phyloP scores from a whole-genome alignment of 495 filamentous ascomycete species.

The Aeminium ludgeri region DNA sequence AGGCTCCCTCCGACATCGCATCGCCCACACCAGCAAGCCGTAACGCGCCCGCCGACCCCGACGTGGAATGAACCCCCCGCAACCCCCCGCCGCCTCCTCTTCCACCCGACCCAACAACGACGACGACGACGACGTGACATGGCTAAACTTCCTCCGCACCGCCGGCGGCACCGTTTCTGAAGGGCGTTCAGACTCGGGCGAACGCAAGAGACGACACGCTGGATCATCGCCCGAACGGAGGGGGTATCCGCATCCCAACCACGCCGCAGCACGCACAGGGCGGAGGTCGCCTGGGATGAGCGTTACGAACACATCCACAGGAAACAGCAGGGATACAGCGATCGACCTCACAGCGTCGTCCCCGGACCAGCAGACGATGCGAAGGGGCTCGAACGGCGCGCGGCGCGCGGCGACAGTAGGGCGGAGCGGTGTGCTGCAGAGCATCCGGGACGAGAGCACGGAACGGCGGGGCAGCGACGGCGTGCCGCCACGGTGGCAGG shows the following conservation, averaged over 20 bases:
- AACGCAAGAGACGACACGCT: slow-evolving; percentile 5
- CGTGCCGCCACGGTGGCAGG: slow-evolving; percentile 63
- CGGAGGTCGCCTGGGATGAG: neutral
- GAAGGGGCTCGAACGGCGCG: too few relatives aligned
- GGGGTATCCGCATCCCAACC: neutral
- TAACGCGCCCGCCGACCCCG: too few relatives aligned
- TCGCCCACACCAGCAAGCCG: too few relatives aligned
- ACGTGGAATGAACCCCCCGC: too few relatives aligned
- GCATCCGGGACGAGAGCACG: neutral
- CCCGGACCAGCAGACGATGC: neutral
- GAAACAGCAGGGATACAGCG: neutral
- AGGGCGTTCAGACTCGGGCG: neutral
- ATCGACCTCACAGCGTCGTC: slow-evolving; percentile 2
- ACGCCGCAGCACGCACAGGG: neutral
- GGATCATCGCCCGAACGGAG: slow-evolving; percentile 2
- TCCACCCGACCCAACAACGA: too few relatives aligned
- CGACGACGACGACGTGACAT: slow-evolving; percentile 8
- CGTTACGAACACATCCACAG: neutral
- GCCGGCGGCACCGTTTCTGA: neutral
- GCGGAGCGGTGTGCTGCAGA: neutral
- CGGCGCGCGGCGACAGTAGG: neutral
- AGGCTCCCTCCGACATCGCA: too few relatives aligned
- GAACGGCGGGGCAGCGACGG: slow-evolving; percentile 20
- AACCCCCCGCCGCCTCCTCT: too few relatives aligned
- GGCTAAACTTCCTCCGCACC: slow-evolving; percentile 11